Conservation (phyloP, 106 monocot species). For the Cymbidium sinense region DNA sequence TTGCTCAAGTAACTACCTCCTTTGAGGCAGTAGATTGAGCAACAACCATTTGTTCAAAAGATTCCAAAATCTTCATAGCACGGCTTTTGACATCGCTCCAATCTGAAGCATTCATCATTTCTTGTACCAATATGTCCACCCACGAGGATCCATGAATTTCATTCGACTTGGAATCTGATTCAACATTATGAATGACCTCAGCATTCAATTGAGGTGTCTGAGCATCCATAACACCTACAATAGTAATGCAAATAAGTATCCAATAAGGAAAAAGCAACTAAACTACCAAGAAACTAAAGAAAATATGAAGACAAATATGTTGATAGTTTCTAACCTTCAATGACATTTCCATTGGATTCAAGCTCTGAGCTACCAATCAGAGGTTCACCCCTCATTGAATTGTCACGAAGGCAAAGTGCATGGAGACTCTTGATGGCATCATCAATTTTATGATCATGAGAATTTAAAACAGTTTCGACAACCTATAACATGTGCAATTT, state of each 20-base stretch:
- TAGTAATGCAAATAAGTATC: background rate
- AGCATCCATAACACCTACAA: constrained; percentile 22
- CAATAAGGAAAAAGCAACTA: background rate
- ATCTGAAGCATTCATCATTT: constrained; percentile 63
- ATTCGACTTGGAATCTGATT: constrained; percentile 3
- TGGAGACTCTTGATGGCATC: constrained; percentile 73
- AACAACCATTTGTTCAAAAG: constrained; percentile 49
- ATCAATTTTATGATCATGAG: constrained; percentile 58
- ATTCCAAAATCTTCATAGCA: constrained; percentile 49
- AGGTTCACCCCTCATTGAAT: constrained; percentile 18
- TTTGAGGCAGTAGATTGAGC: constrained; percentile 25
- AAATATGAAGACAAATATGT: background rate
- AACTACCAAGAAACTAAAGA: background rate
- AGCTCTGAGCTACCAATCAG: background rate
- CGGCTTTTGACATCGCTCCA: constrained; percentile 61
- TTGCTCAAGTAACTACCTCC: constrained; percentile 30
- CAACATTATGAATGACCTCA: constrained; percentile 11
- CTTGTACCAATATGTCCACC: constrained; percentile 74
- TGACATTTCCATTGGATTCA: constrained; percentile 10
- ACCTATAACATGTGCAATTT: constrained; percentile 28
- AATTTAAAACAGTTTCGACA: constrained; percentile 52
- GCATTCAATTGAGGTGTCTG: constrained; percentile 19
- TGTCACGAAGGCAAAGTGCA: constrained; percentile 52
- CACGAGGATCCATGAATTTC: constrained; percentile 28
- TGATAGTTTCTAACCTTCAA: constrained; percentile 29